Conservation (phyloP, 1,284 basidiomycete species). For the Cutaneotrichosporon mucoides region DNA sequence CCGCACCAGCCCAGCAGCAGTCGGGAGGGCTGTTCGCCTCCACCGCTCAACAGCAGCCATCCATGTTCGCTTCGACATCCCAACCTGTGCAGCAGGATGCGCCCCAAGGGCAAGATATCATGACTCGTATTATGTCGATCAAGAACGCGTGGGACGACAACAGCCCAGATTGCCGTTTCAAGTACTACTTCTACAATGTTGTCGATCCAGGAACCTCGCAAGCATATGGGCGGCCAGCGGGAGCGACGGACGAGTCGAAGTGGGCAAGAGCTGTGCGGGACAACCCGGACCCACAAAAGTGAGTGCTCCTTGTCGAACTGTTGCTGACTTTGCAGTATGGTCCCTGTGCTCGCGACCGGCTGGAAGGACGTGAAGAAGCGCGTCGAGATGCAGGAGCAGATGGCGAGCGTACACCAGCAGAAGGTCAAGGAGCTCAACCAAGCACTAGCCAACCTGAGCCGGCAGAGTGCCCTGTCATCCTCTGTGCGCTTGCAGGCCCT, state of each 20-base stretch:
- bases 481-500: slow-evolving; percentile 65
- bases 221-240: slow-evolving; percentile 67
- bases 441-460: slow-evolving; percentile 61
- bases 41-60: slow-evolving; percentile 53
- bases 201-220: slow-evolving; percentile 69
- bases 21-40: slow-evolving; percentile 46
- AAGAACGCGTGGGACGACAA: slow-evolving; percentile 67
- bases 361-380: slow-evolving; percentile 78
- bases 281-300: slow-evolving; percentile 78
- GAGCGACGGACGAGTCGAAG: slow-evolving; percentile 66
- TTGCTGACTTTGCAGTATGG: slow-evolving; percentile 56
- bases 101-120: slow-evolving; percentile 51
- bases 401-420: slow-evolving; percentile 66
- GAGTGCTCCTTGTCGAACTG: slow-evolving; percentile 32
- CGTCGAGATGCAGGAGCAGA: slow-evolving; percentile 71
- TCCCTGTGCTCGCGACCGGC: slow-evolving; percentile 74
- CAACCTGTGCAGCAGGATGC: background rate
- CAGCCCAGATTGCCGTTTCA: slow-evolving; percentile 71
- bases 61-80: slow-evolving; percentile 8
- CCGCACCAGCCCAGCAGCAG: slow-evolving; percentile 10
- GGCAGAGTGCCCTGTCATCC: slow-evolving; percentile 66
- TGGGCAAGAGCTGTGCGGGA: slow-evolving; percentile 78
- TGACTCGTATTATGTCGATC: slow-evolving; percentile 63
- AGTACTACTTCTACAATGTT: slow-evolving; percentile 83
- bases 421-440: slow-evolving; percentile 67